Evolutionary conservation across 805 yeast species (phyloP).

Genomic region (Ascoidea tarda): DNA sequence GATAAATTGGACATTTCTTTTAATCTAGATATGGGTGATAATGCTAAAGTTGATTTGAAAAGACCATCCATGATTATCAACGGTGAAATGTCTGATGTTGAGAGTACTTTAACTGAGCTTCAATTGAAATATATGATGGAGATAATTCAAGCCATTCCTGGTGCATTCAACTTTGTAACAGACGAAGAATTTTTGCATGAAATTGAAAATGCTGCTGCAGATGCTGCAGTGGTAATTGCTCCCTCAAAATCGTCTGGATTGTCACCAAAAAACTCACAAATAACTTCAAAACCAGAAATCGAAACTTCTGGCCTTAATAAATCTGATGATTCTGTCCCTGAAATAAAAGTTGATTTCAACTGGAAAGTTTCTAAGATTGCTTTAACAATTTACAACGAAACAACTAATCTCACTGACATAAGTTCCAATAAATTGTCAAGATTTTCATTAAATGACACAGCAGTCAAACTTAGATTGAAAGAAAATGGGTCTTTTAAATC

Average conservation of each 20-base stretch:
- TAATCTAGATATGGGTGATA: slow-evolving; percentile 40
- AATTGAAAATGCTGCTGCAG: slow-evolving; percentile 47
- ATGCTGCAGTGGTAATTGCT: slow-evolving; percentile 39
- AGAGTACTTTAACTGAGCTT: slow-evolving; percentile 54
- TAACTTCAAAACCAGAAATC: no score
- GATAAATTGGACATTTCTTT: slow-evolving; percentile 50
- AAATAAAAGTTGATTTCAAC: slow-evolving; percentile 26
- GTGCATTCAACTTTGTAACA: slow-evolving; percentile 34
- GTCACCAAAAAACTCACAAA: slow-evolving; percentile 5
- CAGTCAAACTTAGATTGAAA: slow-evolving; percentile 33
- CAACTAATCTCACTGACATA: no score
- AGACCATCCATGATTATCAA: slow-evolving; percentile 35
- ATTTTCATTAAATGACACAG: slow-evolving; percentile 46
- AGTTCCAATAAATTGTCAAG: slow-evolving; percentile 24
- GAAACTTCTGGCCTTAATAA: no score
- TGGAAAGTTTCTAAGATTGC: slow-evolving; percentile 54
- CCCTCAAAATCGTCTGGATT: slow-evolving; percentile 17
- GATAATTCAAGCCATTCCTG: slow-evolving; percentile 39
- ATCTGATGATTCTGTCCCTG: slow-evolving; percentile 5
- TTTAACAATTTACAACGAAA: slow-evolving; percentile 42
- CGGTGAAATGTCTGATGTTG: slow-evolving; percentile 51
- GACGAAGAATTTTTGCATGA: slow-evolving; percentile 31
- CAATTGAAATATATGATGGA: slow-evolving; percentile 47
- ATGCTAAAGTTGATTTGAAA: slow-evolving; percentile 14
- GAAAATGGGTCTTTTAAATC: slow-evolving; percentile 43